Percentiles rank a stretch among this genome's conserved stretches.
phyloP scores from a whole-genome alignment of 768 basidiomycete genomes.

The Agrocybe praecox region DNA sequence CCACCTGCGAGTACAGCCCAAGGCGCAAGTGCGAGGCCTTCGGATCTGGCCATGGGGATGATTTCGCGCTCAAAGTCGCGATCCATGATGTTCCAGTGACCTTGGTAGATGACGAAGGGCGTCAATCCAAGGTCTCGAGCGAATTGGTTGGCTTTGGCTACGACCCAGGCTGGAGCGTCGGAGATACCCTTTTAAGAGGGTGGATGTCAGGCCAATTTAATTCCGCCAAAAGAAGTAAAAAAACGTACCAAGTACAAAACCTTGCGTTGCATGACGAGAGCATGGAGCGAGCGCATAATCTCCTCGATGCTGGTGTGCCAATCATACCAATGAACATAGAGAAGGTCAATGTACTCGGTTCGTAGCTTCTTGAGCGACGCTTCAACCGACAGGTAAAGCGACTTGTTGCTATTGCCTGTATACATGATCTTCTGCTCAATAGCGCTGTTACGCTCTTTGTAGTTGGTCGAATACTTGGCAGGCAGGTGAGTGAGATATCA shows the following conservation, averaged over 20 bases:
- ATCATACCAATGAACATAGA: slow-evolving; percentile 55
- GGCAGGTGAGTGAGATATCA: no score
- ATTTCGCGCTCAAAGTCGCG: slow-evolving; percentile 57
- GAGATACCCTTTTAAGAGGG: slow-evolving; percentile 38
- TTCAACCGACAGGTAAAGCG: slow-evolving; percentile 42
- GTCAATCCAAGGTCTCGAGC: slow-evolving; percentile 48
- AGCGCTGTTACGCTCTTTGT: neutral
- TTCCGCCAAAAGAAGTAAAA: no score
- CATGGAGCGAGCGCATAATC: slow-evolving; percentile 55
- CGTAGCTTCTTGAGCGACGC: slow-evolving; percentile 44
- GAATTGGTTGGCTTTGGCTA: slow-evolving; percentile 49
- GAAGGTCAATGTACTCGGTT: slow-evolving; percentile 45
- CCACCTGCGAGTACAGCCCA: slow-evolving; percentile 27
- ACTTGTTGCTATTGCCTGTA: slow-evolving; percentile 39
- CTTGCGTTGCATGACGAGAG: slow-evolving; percentile 52
- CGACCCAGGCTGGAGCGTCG: slow-evolving; percentile 51
- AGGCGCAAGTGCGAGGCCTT: slow-evolving; percentile 26
- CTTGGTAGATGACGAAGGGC: slow-evolving; percentile 59
- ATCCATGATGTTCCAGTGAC: slow-evolving; percentile 41
- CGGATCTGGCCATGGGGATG: slow-evolving; percentile 44
- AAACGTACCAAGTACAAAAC: slow-evolving; percentile 46
- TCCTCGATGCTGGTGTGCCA: slow-evolving; percentile 54
- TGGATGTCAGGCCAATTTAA: no score
- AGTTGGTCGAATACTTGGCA: no score
- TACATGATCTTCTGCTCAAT: slow-evolving; percentile 19